A percentile compares a stretch with the other conserved stretches of the same genome.
These are phyloP conservation scores for Lepidium africanum DNA, from an alignment of 345 rosid species.

Conservation along the genomic window DNA sequence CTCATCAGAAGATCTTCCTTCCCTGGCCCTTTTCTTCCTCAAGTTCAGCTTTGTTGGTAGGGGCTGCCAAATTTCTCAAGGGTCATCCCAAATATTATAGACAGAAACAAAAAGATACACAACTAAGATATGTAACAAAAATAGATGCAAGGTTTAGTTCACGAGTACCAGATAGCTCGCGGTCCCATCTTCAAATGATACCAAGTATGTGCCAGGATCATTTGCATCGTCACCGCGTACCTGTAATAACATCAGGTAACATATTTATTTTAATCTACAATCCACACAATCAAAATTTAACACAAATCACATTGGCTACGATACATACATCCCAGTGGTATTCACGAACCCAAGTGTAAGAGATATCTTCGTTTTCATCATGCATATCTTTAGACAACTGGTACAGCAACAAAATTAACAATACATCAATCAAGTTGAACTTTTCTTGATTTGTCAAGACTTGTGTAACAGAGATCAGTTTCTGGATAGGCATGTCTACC, in stretches of 20 bases:
- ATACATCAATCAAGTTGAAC: background rate
- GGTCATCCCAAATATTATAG: slow-evolving; percentile 2
- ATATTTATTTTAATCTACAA: background rate
- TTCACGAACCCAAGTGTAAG: slow-evolving; percentile 86
- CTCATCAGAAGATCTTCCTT: slow-evolving; percentile 80
- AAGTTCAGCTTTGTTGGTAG: slow-evolving; percentile 78
- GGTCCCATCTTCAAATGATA: slow-evolving; percentile 62
- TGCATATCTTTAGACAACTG: slow-evolving; percentile 75
- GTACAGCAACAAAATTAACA: slow-evolving; percentile 21
- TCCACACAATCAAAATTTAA: background rate
- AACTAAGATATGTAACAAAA: slow-evolving; percentile 9
- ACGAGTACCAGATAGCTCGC: slow-evolving; percentile 74
- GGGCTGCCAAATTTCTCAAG: slow-evolving; percentile 50
- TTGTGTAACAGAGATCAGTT: background rate
- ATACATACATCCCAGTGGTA: slow-evolving; percentile 92
- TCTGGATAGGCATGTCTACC: slow-evolving; percentile 40
- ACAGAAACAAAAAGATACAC: background rate
- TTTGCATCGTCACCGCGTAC: slow-evolving; percentile 58
- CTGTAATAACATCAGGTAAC: slow-evolving; percentile 34
- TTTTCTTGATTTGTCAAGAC: background rate
- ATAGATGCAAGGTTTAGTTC: background rate
- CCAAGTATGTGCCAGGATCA: slow-evolving; percentile 70
- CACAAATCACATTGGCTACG: background rate
- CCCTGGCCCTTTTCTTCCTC: slow-evolving; percentile 78
- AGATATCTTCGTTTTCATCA: slow-evolving; percentile 72